Evolutionary conservation across 129 eudicot species (phyloP).

Genomic region (Gnaphalium uliginosum): DNA sequence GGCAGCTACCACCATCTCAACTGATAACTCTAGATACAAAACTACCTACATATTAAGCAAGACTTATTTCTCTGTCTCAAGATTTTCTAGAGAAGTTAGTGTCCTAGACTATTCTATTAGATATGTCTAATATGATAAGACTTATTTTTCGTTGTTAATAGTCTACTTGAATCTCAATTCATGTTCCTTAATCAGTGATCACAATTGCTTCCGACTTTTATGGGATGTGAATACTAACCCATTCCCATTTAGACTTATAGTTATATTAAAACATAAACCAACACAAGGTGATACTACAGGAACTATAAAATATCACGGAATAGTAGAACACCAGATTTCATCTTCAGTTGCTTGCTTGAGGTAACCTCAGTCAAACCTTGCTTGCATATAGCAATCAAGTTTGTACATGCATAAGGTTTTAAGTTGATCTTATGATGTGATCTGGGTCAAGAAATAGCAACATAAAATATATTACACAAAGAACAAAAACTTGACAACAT

Average conservation of each 20-base stretch:
- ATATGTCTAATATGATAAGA: background rate
- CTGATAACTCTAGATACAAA: background rate
- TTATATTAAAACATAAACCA: background rate
- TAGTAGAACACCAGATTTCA: background rate
- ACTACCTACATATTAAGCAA: background rate
- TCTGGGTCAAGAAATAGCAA: background rate
- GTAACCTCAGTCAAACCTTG: background rate
- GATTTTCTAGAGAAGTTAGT: background rate
- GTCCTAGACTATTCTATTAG: background rate
- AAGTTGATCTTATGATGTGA: background rate
- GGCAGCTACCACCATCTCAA: background rate
- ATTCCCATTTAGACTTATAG: background rate
- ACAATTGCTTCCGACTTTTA: background rate
- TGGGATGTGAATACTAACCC: background rate
- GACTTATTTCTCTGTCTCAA: background rate
- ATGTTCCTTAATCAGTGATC: background rate
- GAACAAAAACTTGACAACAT: background rate
- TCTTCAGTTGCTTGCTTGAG: constrained; percentile 13
- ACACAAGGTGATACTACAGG: background rate
- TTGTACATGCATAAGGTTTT: background rate
- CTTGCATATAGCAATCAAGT: background rate
- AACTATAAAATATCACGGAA: background rate
- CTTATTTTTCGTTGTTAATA: background rate
- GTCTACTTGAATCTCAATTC: constrained; percentile 1
- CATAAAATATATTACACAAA: background rate